These are phyloP conservation scores for Trichosporon sp. DNA, from an alignment of 1,284 basidiomycete genomes.

Conservation along the genomic window DNA sequence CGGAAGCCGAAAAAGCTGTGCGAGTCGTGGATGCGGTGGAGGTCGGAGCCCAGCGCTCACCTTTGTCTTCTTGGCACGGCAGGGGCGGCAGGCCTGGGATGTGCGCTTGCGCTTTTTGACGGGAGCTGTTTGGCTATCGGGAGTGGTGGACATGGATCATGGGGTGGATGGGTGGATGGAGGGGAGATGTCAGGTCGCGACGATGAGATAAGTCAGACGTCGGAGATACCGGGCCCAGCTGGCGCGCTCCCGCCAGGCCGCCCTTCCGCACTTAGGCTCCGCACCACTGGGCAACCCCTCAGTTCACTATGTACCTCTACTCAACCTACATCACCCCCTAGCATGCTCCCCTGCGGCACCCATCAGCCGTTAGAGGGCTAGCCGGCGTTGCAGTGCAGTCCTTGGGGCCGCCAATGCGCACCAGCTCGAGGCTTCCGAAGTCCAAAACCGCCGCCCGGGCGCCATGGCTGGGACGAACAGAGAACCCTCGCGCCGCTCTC, in stretches of 20 bases:
- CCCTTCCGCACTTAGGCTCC: neutral
- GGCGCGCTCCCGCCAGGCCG: too few relatives aligned
- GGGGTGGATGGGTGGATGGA: neutral
- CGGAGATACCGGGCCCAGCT: neutral
- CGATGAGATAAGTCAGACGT: neutral
- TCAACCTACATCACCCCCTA: too few relatives aligned
- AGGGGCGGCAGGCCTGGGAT: slow-evolving; percentile 20
- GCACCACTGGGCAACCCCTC: neutral
- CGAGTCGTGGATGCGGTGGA: neutral
- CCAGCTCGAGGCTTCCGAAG: too few relatives aligned
- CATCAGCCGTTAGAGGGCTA: too few relatives aligned
- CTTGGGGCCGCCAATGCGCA: too few relatives aligned
- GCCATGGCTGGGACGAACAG: too few relatives aligned
- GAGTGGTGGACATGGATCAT: neutral
- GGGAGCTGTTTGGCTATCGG: neutral
- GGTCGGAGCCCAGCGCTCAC: slow-evolving; percentile 8
- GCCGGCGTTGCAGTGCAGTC: too few relatives aligned
- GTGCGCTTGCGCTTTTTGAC: slow-evolving; percentile 20
- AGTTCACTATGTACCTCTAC: too few relatives aligned
- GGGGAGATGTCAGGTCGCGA: neutral
- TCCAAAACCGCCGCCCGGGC: too few relatives aligned
- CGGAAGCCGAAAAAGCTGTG: too few relatives aligned
- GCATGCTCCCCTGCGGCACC: too few relatives aligned
- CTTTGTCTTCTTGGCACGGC: slow-evolving; percentile 21
- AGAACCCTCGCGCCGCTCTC: too few relatives aligned